phyloP scores from a whole-genome alignment of 352 stramenopile genomes.

The Albugo laibachii region DNA sequence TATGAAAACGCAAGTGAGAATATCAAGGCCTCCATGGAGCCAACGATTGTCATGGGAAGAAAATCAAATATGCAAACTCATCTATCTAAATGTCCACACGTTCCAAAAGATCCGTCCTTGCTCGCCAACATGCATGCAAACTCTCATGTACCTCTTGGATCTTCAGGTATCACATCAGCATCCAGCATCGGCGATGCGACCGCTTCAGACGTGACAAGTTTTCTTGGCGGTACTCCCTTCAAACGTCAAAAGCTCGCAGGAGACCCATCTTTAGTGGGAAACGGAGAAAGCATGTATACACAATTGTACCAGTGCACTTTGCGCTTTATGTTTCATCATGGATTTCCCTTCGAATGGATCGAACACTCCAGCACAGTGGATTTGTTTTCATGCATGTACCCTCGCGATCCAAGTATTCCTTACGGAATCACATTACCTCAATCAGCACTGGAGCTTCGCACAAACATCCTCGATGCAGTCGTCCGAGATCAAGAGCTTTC shows the following conservation, averaged over 20 bases:
- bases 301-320: conserved; percentile 4
- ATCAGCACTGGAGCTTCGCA: too few relatives aligned
- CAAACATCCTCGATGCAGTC: too few relatives aligned
- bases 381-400: conserved; percentile 11
- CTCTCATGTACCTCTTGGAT: not conserved
- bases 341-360: conserved; percentile 42
- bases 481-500: too few relatives aligned
- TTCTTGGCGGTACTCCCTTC: not conserved
- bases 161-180: not conserved
- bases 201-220: not conserved
- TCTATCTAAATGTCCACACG: conserved; percentile 47
- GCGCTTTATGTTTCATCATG: conserved; percentile 34
- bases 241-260: too few relatives aligned
- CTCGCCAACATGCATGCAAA: conserved; percentile 7
- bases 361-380: conserved; percentile 28
- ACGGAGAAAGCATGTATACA: not conserved
- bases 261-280: not conserved
- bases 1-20: conserved; percentile 23
- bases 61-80: conserved; percentile 78
- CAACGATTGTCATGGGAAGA: conserved; percentile 38
- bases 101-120: conserved; percentile 25
- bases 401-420: too few relatives aligned
- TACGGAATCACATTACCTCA: too few relatives aligned
- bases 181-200: not conserved
- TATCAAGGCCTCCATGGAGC: conserved; percentile 25